These are phyloP conservation scores for Gossypium davidsonii DNA, from an alignment of 441 rosid species.

Conservation along the genomic window DNA sequence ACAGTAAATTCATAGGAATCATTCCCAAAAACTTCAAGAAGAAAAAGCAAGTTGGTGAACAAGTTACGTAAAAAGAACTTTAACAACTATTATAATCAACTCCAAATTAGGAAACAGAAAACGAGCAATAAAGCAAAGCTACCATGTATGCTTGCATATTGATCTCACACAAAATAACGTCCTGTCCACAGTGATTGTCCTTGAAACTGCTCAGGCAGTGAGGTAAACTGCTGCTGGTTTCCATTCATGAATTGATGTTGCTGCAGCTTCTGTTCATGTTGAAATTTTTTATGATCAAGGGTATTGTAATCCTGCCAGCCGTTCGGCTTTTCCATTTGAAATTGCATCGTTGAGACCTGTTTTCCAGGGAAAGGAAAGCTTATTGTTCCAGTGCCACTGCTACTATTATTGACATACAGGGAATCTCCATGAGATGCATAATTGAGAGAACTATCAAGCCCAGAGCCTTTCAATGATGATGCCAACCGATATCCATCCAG, in stretches of 20 bases:
- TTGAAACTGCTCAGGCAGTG: constrained; percentile 70
- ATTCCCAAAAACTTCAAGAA: constrained; percentile 25
- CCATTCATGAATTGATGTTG: constrained; percentile 41
- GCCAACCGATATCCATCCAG: background rate
- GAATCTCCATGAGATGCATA: constrained; percentile 39
- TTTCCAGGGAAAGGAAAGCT: constrained; percentile 86
- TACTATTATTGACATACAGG: constrained; percentile 37
- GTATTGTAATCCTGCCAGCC: constrained; percentile 44
- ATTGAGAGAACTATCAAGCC: constrained; percentile 35
- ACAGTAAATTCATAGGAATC: constrained; percentile 54
- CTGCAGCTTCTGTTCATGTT: constrained; percentile 45
- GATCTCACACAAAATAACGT: constrained; percentile 78
- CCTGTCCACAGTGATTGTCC: constrained; percentile 75
- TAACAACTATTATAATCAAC: constrained; percentile 2
- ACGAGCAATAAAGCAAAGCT: constrained; percentile 14
- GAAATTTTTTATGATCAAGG: constrained; percentile 38
- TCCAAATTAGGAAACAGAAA: background rate
- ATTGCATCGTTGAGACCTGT: constrained; percentile 47
- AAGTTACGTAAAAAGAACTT: background rate
- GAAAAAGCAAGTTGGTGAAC: background rate
- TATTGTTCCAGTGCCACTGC: constrained; percentile 48
- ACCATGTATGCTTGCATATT: constrained; percentile 38
- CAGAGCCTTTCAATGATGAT: constrained; percentile 37
- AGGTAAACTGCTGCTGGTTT: constrained; percentile 50
- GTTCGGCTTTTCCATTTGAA: constrained; percentile 42